Base-by-base conservation (phyloP, 305 asterid species). In the Ajuga reptans region DNA sequence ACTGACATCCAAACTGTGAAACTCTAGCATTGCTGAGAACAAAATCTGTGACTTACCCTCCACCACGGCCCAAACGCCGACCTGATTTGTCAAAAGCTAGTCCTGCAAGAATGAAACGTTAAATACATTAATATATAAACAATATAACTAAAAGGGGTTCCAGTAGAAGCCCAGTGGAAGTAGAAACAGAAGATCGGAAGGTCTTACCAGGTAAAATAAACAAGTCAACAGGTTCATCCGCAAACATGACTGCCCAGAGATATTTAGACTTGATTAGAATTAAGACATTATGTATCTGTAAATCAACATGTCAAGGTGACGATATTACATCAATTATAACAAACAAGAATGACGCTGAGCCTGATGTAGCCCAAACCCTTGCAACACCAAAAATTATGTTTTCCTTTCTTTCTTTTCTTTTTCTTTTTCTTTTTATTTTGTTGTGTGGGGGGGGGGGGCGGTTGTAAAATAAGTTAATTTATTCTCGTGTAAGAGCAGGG, bases 61-160 rank as follows among this genome's bases (percentile, higher is more conserved):
- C 99, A 70, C 99, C 97, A 29, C 97, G 96, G 67, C 99, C 96
- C 79, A 93, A 75, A 29, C 99, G 96, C 76, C 94, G 82, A 51
- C 99, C 97, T 56, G 88, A 73, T 85, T 80, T 90, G 72, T 93
- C 99, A 69, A 93, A 90, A 78, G 95, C 99, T 58, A 93, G 95
- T 71, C 99, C 99, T 93, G 78, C 59, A 50, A 55, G 0, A 39
- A 46, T 50, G 10, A 66, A 50, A 62, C 45, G 57, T 34, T 24
- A 52, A 11, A n/a, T 4, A 55, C 5, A 15, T 16, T 24, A 39
- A 15, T 21, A 51, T 27, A 49, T 42, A 37, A 4, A 41, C 9
- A 36, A 45, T 16, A 49, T 8, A 27, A 63, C 31, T 8, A 39
- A 60, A 69, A 27, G 12, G 62, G 57, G 45, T n/a, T 43, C 46